These are phyloP conservation scores for Chaetoceros tenuissimus DNA, from an alignment of 108 stramenopile species.

Conservation along the genomic window DNA sequence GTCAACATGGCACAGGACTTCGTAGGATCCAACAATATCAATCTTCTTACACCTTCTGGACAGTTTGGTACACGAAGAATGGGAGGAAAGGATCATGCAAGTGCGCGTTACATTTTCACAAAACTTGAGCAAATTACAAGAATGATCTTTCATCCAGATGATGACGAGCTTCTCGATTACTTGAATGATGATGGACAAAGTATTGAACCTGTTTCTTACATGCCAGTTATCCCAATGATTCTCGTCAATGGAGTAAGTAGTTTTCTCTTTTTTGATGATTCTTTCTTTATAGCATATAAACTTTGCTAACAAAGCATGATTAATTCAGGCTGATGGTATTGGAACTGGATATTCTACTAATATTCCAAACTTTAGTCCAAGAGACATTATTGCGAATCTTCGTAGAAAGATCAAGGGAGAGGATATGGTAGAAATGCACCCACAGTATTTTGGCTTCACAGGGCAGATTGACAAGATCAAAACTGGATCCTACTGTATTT, in stretches of 20 bases:
- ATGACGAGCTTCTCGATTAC: conserved; percentile 91
- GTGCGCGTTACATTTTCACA: conserved; percentile 98
- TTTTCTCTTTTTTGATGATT: too few relatives aligned
- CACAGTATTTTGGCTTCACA: conserved; percentile 80
- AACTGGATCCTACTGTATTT: conserved; percentile 38
- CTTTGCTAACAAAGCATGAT: too few relatives aligned
- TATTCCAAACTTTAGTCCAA: conserved; percentile 75
- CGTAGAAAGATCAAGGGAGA: conserved; percentile 75
- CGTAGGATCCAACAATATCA: conserved; percentile 96
- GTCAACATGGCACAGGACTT: conserved; percentile 96
- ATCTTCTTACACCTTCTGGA: conserved; percentile 90
- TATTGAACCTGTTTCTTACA: conserved; percentile 96
- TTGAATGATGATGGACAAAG: conserved; percentile 93
- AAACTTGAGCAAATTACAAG: conserved; percentile 91
- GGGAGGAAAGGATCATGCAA: conserved; percentile 95
- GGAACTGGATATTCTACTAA: conserved; percentile 95
- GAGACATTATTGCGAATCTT: conserved; percentile 85
- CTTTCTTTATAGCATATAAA: conserved; percentile 54
- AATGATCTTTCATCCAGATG: conserved; percentile 94
- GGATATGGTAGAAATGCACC: conserved; percentile 51
- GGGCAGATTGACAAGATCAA: conserved; percentile 56
- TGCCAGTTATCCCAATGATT: conserved; percentile 88
- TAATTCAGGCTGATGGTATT: conserved; percentile 96
- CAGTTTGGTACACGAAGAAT: conserved; percentile 97
- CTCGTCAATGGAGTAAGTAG: conserved; percentile 82